Evolutionary conservation across 73 alveolate species (phyloP), one percentile per base, ranked within the genome.

Genomic region (Paramecium tetraurelia): DNA sequence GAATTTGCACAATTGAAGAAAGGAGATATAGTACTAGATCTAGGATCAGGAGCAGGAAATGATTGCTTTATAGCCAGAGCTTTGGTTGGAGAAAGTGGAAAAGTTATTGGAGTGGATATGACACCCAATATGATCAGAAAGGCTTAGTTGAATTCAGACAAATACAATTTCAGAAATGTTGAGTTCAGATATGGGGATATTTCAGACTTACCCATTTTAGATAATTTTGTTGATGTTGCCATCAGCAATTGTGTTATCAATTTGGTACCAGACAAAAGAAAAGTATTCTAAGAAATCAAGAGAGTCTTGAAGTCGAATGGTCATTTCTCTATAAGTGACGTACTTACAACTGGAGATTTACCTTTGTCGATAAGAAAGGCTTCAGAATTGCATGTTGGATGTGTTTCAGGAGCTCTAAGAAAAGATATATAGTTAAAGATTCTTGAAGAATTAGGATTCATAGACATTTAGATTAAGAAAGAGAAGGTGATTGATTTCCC

Each of bases 11-110:
- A 53, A 33, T 12, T 85, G 7, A 85, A 38, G 40, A 85, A 95
- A 83, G 98, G 97, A 35, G 75, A 77, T 11, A 94, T 97, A 6
- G 96, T 96, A 24, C 89, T 96, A 0, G 99, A 96, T 92, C 90
- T 96, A 46, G 99, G 99, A 40, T 93, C 97, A 58, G 99, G 99
- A n/a, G 93, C 98, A n/a, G 99, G 99, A 35, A 94, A 95, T 85
- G 99, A 96, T 84, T 92, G 95, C 85, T 96, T 93, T 59, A 77
- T 96, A 33, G 95, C 95, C 9, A 89, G 97, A 68, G 96, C 92
- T 77, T 86, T 96, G 27, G 95, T 86, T 2, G 99, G 99, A 27
- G 96, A 92, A 21, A 71, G 70, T 29, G 98, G 99, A 24, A 96
- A 95, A 92, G 99, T 95, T 7, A 94, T 86, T 59, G 99, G 99